Evolutionary conservation across 1,284 basidiomycete species (phyloP).

Genomic region (Kwoniella shivajii): DNA sequence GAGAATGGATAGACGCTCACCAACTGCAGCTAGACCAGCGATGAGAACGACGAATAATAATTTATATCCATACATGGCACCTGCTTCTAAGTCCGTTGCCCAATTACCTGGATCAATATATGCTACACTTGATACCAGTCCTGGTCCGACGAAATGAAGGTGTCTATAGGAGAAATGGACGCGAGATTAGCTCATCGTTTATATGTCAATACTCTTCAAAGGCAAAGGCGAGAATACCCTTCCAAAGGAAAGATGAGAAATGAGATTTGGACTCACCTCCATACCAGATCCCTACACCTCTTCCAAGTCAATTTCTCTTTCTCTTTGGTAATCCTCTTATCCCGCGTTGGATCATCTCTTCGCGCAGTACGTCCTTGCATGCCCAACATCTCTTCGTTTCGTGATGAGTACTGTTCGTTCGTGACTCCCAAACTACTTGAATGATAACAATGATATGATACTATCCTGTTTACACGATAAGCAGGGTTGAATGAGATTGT

Average conservation of each 20-base stretch:
- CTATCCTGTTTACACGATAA: too few relatives aligned
- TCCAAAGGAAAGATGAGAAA: too few relatives aligned
- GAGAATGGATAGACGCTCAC: too few relatives aligned
- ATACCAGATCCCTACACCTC: constrained; percentile 4
- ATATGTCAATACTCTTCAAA: too few relatives aligned
- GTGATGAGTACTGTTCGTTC: background rate
- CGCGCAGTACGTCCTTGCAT: background rate
- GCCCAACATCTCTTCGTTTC: background rate
- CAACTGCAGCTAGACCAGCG: constrained; percentile 73
- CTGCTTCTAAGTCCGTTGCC: constrained; percentile 52
- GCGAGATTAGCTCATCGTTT: too few relatives aligned
- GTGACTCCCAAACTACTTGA: background rate
- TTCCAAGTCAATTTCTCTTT: constrained; percentile 1
- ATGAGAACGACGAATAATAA: constrained; percentile 83
- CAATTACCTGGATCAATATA: constrained; percentile 54
- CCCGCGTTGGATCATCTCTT: too few relatives aligned
- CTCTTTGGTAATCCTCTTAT: too few relatives aligned
- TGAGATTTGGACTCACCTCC: constrained; percentile 15
- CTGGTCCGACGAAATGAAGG: constrained; percentile 54
- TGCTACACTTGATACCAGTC: constrained; percentile 52
- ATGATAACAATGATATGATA: too few relatives aligned
- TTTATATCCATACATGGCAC: constrained; percentile 76
- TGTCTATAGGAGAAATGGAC: constrained; percentile 31
- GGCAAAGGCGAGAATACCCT: background rate
- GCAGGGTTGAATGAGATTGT: too few relatives aligned